Base-by-base conservation (phyloP, 352 stramenopile genomes). In the Thraustochytrium sp. region DNA sequence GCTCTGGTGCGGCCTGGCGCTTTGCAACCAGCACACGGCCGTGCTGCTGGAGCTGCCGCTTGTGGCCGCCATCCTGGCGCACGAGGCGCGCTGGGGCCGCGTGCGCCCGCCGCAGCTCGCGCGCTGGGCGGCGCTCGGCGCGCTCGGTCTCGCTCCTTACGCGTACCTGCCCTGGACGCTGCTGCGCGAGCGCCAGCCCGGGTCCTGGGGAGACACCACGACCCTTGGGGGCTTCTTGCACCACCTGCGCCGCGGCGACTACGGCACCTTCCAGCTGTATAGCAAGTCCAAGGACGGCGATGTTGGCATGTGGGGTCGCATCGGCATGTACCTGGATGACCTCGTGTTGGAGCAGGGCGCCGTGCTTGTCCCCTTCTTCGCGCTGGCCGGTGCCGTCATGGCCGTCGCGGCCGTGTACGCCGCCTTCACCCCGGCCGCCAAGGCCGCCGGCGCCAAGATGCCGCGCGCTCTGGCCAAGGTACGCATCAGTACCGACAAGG, bases 1-100 rank as follows among this genome's bases (percentile, higher is more conserved):
- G 4, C 93, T 97, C 36, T 54, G 95, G 8, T 96, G 90, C 77
- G 95, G 95, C 2, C 84, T 98, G 23, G 93, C 92, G n/a, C 89
- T 98, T 65, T 96, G 90, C 82, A 98, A 98, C 86, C 95, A 98
- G 86, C 95, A 98, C 88, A 98, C 95, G 29, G 94, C 95, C 36
- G 89, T 98, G 44, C 84, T 98, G 13, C 95, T 97, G 55, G 91
- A 96, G 55, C 54, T 95, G 3, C 94, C 95, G 23, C 90, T 98
- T 82, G 86, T 95, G 42, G 29, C 82, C 38, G 95, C 89, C 85
- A 44, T 87, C n/a, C 16, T 85, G 13, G 23, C 77, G 8, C 23
- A 90, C 95, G 49, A 73, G 55, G 9, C 37, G 11, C 54, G 53
- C 5, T 4, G 23, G n/a, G 29, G 37, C 18, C 13, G 59, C 16